Evolutionary conservation across 208 protist genomes (phyloP), one percentile per base, ranked within the genome.

Genomic region (Trypanosoma rangeli): DNA sequence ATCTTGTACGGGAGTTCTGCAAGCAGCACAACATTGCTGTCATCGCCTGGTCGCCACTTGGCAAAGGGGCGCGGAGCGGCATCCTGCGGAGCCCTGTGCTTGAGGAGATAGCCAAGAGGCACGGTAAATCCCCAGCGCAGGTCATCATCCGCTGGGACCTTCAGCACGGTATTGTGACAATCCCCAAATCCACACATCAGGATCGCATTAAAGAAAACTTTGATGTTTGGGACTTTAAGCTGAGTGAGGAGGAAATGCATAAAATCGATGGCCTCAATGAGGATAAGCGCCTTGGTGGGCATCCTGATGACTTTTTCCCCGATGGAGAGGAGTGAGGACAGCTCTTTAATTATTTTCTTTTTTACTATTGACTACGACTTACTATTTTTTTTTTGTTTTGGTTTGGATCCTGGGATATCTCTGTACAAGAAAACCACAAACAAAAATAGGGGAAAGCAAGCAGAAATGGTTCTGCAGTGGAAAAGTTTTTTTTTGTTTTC

Each of bases 141-240:
- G 63, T 96, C 39, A 72, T 93, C 29, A 68, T 94, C n/a, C 84
- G 89, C 37, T 96, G 84, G 83, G 48, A 76, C 28, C 49, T 94
- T 29, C 86, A 94, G 61, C 72, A 88, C 18, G 88, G 82, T 26
- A 74, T 88, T 53, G 74, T 88, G 24, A 77, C 79, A 9, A 94
- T 98, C 56, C 91, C 94, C 33, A 98, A 98, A 75, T 94, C 87
- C 5, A 83, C 58, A 31, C 82, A 88, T 42, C 56, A 71, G 61
- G 80, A 83, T 15, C 82, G 93, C 58, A 97, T 98, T 53, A 65
- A 59, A n/a, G 65, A 97, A 66, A 98, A 98, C 76, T 80, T 95
- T 18, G 59, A 84, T 58, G 68, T 98, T 0, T 96, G 92, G 61
- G 76, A 94, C 70, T 97, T 98, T 78, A 56, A 85, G 59, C 70